phyloP scores from a whole-genome alignment of 225 moss, liverwort and hornwort genomes.

The Bryum argenteum region DNA sequence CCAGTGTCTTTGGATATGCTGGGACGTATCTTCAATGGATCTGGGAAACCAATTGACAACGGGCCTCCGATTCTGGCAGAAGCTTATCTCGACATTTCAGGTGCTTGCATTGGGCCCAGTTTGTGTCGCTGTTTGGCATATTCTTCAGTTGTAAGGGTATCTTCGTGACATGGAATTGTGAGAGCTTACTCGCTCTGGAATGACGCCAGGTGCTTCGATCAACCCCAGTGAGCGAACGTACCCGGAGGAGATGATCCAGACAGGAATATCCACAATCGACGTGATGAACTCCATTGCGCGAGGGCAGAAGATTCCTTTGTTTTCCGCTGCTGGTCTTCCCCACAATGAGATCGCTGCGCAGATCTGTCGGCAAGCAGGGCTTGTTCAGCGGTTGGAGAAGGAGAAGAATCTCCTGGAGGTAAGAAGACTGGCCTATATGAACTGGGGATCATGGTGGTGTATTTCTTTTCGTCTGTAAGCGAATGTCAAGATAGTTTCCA shows the following conservation, averaged over 20 bases:
- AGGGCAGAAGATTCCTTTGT: slow-evolving; percentile 95
- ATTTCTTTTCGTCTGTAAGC: background rate
- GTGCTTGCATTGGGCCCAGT: slow-evolving; percentile 24
- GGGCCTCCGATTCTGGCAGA: slow-evolving; percentile 96
- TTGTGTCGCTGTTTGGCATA: background rate
- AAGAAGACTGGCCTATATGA: background rate
- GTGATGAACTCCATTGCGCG: slow-evolving; percentile 98
- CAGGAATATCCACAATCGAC: slow-evolving; percentile 96
- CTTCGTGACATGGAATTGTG: background rate
- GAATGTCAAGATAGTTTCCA: background rate
- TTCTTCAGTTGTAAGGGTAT: background rate
- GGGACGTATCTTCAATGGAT: slow-evolving; percentile 97
- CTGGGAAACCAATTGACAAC: slow-evolving; percentile 95
- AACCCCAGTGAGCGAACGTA: slow-evolving; percentile 98
- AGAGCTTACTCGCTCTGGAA: background rate
- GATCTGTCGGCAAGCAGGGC: slow-evolving; percentile 95
- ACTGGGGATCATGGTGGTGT: background rate
- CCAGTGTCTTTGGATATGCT: slow-evolving; percentile 98
- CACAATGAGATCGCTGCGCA: slow-evolving; percentile 99
- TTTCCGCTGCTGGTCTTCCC: slow-evolving; percentile 92
- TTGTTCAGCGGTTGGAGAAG: slow-evolving; percentile 82
- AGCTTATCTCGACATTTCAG: slow-evolving; percentile 69
- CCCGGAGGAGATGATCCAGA: slow-evolving; percentile 99
- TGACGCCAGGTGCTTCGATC: slow-evolving; percentile 78
- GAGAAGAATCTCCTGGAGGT: slow-evolving; percentile 60